Evolutionary conservation across 352 stramenopile genomes (phyloP).

Genomic region (Globisporangium orthogonon): DNA sequence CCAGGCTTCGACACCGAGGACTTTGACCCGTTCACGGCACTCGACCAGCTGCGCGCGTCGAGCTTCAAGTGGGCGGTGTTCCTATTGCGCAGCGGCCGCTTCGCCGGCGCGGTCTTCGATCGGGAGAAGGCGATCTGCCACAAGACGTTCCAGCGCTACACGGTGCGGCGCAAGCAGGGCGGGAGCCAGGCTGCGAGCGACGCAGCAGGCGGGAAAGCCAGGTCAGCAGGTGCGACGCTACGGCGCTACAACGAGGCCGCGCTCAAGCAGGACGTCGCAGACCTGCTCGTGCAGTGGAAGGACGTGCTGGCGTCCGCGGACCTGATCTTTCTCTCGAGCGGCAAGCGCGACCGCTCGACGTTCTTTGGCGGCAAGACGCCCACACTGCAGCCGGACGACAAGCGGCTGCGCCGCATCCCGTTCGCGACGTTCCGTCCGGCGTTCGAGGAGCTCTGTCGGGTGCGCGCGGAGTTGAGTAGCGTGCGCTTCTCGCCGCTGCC

Average conservation of each 20-base stretch:
- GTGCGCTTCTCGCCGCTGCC: constrained; percentile 59
- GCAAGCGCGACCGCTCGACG: constrained; percentile 61
- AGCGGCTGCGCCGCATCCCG: constrained; percentile 67
- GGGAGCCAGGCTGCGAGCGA: constrained; percentile 90
- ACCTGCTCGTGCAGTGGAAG: constrained; percentile 82
- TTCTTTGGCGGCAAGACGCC: constrained; percentile 78
- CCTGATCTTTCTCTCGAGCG: constrained; percentile 69
- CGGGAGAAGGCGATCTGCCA: constrained; percentile 87
- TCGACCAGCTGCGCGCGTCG: constrained; percentile 42
- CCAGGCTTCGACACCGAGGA: constrained; percentile 30
- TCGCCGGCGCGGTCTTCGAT: constrained; percentile 88
- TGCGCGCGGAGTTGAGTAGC: constrained; percentile 62
- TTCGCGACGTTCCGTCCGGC: constrained; percentile 84
- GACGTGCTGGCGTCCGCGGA: constrained; percentile 35
- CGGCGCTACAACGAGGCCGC: constrained; percentile 89
- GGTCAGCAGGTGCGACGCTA: constrained; percentile 90
- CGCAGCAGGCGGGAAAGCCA: constrained; percentile 72
- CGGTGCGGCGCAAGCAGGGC: constrained; percentile 90
- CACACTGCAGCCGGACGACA: constrained; percentile 49
- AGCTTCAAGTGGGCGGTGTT: constrained; percentile 83
- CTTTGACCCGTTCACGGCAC: constrained; percentile 53
- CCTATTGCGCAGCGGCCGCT: constrained; percentile 88
- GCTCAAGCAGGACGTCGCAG: constrained; percentile 86
- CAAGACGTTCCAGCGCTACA: constrained; percentile 92
- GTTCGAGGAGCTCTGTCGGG: constrained; percentile 79